Base-by-base conservation (phyloP, 768 basidiomycete genomes). In the Russula vinacea region DNA sequence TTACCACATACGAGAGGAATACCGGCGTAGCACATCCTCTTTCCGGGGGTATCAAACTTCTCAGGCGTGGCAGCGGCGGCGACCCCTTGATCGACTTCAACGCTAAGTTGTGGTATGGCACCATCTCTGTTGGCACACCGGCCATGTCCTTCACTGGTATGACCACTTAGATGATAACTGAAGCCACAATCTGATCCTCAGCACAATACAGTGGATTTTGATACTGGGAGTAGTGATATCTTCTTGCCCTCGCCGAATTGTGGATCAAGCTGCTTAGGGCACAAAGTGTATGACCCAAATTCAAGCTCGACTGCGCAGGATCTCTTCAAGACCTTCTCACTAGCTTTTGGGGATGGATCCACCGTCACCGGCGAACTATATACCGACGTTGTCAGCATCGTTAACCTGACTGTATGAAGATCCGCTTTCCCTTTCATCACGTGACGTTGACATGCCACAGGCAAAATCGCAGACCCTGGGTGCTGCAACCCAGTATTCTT, bases 381-480 rank as follows among this genome's bases (percentile, higher is more conserved):
- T 68, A 73, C 64, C 29, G 82, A 83, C 69, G 74, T 71, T n/a
- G 78, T 83, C 39, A 68, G 69, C 59, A 68, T 84, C 32, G 78
- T 71, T 6, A 77, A 77, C 19, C 56, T 72, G 19, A 71, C 45
- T 26, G 61, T 71, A 37, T 49, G 67, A 33, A 32, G 39, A 42
- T 6, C n/a, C 0, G 2, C 8, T 50, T 52, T 40, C 42, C 3
- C 16, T 51, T 14, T 33, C 32, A 7, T 14, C 8, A 1, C 11
- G 10, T 8, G 17, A 29, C 14, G 58, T 29, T 52, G 58, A 51
- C 19, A 4, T 35, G 19, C 17, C 37, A 8, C n/a, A 76, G 69
- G 81, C 78, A 9, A 68, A 65, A 3, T 69, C 69, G 45, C 83
- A 83, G 69, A 73, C 73, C 4, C 67, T 84, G 17, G 81, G 81